Evolutionary conservation across 2,329 filamentous ascomycete species (phyloP).

Genomic region (Coniochaeta pulveracea): DNA sequence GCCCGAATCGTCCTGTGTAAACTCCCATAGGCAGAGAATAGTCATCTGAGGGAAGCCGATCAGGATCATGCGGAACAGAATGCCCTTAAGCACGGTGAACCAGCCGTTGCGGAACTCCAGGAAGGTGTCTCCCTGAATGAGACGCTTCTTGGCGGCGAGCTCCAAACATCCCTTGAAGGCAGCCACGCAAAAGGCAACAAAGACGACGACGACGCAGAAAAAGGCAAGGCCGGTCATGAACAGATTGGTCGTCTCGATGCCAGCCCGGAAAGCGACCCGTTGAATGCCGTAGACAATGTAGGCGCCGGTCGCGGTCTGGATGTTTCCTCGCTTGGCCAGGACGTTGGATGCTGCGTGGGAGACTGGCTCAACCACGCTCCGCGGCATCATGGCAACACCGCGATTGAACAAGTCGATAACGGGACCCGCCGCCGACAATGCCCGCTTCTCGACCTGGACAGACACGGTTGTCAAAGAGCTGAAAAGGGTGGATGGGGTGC

Average conservation of each 20-base stretch:
- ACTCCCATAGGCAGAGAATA: constrained; percentile 76
- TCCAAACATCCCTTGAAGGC: constrained; percentile 70
- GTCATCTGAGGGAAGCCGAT: constrained; percentile 81
- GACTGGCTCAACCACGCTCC: constrained; percentile 11
- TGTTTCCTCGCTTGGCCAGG: constrained; percentile 24
- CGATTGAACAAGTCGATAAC: constrained; percentile 32
- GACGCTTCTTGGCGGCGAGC: constrained; percentile 54
- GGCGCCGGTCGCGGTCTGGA: constrained; percentile 30
- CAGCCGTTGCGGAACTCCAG: constrained; percentile 80
- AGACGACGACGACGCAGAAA: constrained; percentile 65
- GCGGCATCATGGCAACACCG: constrained; percentile 22
- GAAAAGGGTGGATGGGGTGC: constrained; percentile 62
- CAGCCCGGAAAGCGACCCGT: constrained; percentile 68
- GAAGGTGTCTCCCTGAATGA: constrained; percentile 73
- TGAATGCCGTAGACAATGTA: constrained; percentile 61
- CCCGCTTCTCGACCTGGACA: constrained; percentile 55
- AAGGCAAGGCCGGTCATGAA: constrained; percentile 77
- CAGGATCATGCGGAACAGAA: constrained; percentile 70
- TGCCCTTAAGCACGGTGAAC: constrained; percentile 76
- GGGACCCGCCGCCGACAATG: constrained; percentile 20
- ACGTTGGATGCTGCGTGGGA: background rate
- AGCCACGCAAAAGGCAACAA: constrained; percentile 58
- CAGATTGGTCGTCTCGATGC: constrained; percentile 72
- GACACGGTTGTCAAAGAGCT: constrained; percentile 59
- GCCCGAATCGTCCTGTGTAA: constrained; percentile 65